Conservation (phyloP, 2,329 filamentous ascomycete genomes). For the Fusarium succisae region DNA sequence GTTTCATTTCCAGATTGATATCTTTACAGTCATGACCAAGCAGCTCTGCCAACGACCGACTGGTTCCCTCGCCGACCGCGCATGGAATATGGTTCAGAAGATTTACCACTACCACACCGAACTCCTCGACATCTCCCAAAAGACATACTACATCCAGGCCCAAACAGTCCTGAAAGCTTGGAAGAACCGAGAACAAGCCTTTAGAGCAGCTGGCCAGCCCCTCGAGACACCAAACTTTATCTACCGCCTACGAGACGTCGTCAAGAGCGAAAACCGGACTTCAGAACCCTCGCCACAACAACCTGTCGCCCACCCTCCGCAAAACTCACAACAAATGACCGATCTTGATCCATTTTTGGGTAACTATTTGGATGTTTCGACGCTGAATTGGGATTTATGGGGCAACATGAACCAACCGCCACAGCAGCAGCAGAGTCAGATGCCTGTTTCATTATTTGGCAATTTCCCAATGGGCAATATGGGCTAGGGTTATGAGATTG, state of each 20-base stretch:
- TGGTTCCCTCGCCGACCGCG: constrained; percentile 62
- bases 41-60: constrained; percentile 61
- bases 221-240: constrained; percentile 59
- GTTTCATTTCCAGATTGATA: constrained; percentile 64
- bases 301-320: constrained; percentile 42
- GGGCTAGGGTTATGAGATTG: constrained; percentile 4
- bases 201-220: constrained; percentile 49
- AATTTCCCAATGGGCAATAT: constrained; percentile 43
- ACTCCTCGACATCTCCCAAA: constrained; percentile 59
- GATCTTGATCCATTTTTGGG: constrained; percentile 57
- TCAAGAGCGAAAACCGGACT: constrained; percentile 52
- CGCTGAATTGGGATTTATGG: constrained; percentile 60
- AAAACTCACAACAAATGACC: constrained; percentile 38
- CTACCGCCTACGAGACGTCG: constrained; percentile 52
- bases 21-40: constrained; percentile 64
- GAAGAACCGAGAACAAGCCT: constrained; percentile 58
- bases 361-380: constrained; percentile 55
- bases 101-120: constrained; percentile 61
- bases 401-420: constrained; percentile 42
- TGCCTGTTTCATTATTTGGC: constrained; percentile 46
- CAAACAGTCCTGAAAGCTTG: constrained; percentile 62
- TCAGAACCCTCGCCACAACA: constrained; percentile 42
- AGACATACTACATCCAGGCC: constrained; percentile 56
- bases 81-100: constrained; percentile 59
- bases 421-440: constrained; percentile 34